phyloP scores from a whole-genome alignment of 164 flowering plant species.

The Tetracentron sinense region DNA sequence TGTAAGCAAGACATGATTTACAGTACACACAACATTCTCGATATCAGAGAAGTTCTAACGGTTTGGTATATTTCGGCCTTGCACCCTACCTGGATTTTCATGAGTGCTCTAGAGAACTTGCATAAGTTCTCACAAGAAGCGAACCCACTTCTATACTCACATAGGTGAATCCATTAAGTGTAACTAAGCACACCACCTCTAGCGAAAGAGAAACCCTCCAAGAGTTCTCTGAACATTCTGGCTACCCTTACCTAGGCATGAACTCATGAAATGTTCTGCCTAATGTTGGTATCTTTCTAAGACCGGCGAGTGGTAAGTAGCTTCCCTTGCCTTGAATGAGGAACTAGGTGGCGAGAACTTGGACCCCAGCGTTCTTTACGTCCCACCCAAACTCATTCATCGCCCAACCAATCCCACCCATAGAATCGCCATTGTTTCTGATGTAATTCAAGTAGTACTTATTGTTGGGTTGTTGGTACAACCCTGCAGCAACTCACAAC shows the following conservation, averaged over 20 bases:
- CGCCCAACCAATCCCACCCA: constrained; percentile 94
- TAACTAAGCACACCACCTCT: no score
- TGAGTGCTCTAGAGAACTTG: no score
- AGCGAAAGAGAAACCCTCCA: constrained; percentile 79
- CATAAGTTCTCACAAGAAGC: no score
- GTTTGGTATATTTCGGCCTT: no score
- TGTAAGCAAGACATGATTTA: no score
- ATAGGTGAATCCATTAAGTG: no score
- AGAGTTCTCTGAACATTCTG: constrained; percentile 75
- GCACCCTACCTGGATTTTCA: no score
- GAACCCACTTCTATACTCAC: no score
- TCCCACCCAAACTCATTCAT: constrained; percentile 98
- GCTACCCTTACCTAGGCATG: constrained; percentile 68
- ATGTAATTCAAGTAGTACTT: constrained; percentile 65
- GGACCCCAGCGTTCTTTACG: constrained; percentile 90
- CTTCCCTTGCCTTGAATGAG: constrained; percentile 80
- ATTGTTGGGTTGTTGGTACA: constrained; percentile 68
- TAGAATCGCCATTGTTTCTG: constrained; percentile 58
- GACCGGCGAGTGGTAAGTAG: constrained; percentile 36
- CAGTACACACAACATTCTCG: no score
- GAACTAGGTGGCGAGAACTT: constrained; percentile 85
- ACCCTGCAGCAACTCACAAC: constrained; percentile 92
- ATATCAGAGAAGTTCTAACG: no score
- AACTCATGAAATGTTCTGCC: constrained; percentile 87
- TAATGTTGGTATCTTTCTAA: constrained; percentile 62